Percentiles rank a stretch among this genome's conserved stretches.
phyloP scores from a whole-genome alignment of 202 grass and related monocot genomes.

The Cymbopogon flexuosus region DNA sequence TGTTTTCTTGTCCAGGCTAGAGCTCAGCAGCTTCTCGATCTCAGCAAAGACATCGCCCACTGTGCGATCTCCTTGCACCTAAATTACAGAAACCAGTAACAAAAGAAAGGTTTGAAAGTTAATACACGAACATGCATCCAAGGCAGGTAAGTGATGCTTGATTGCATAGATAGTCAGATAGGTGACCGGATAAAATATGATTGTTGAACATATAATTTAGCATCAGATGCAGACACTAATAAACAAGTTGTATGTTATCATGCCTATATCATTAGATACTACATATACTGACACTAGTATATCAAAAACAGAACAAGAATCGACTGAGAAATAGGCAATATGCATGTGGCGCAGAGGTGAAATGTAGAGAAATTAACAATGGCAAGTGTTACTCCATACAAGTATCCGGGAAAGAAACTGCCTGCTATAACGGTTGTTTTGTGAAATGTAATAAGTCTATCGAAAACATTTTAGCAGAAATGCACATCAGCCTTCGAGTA shows the following conservation, averaged over 20 bases:
- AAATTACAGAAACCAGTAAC: slow-evolving; percentile 20
- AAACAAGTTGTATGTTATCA: background rate
- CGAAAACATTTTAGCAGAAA: background rate
- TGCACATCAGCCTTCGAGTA: background rate
- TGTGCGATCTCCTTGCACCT: slow-evolving; percentile 64
- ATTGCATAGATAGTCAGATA: background rate
- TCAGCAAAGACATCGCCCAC: slow-evolving; percentile 66
- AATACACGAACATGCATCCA: background rate
- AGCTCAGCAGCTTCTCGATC: slow-evolving; percentile 56
- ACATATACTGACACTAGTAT: background rate
- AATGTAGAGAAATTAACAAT: background rate
- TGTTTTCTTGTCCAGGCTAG: slow-evolving; percentile 49
- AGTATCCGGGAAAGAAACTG: background rate
- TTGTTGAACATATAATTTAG: background rate
- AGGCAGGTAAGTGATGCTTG: background rate
- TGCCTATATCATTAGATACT: background rate
- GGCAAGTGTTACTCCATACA: background rate
- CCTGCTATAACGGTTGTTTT: background rate
- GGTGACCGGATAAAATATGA: background rate
- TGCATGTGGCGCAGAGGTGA: background rate
- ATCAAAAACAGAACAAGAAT: background rate
- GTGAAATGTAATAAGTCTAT: background rate
- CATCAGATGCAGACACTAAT: background rate
- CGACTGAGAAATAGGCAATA: background rate
- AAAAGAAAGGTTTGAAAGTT: slow-evolving; percentile 1